Evolutionary conservation across 108 stramenopile genomes (phyloP).

Genomic region (Mediolabrus comicus): DNA sequence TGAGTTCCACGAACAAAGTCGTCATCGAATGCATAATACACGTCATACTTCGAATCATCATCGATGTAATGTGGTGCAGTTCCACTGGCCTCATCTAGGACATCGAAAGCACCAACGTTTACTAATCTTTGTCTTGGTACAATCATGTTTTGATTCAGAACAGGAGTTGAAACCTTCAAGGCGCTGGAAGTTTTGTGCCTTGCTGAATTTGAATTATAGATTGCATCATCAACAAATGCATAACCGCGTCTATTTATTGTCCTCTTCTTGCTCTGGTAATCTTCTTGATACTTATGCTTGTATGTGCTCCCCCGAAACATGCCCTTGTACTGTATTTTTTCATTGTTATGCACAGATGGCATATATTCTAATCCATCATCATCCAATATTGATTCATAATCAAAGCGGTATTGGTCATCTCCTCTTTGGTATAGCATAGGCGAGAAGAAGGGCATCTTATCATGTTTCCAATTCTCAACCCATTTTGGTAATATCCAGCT

Average conservation of each 20-base stretch:
- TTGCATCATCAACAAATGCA: neutral
- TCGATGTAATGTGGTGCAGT: conserved; percentile 7
- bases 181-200: neutral
- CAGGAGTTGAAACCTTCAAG: neutral
- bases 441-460: conserved; percentile 33
- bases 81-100: neutral
- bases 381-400: neutral
- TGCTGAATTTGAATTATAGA: neutral
- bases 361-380: neutral
- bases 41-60: conserved; percentile 23
- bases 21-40: conserved; percentile 61
- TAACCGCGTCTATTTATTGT: neutral
- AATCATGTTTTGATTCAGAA: neutral
- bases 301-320: neutral
- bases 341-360: neutral
- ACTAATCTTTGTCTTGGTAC: neutral
- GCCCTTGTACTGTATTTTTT: neutral
- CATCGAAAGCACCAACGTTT: neutral
- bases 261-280: neutral
- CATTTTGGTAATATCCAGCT: conserved; percentile 2
- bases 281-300: neutral
- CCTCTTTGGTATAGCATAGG: conserved; percentile 36
- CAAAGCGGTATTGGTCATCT: conserved; percentile 17
- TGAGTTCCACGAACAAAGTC: conserved; percentile 34
- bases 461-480: conserved; percentile 17